A percentile compares a stretch with the other conserved stretches of the same genome.
Conservation (phyloP, 768 basidiomycete species). For the Imleria badia region DNA sequence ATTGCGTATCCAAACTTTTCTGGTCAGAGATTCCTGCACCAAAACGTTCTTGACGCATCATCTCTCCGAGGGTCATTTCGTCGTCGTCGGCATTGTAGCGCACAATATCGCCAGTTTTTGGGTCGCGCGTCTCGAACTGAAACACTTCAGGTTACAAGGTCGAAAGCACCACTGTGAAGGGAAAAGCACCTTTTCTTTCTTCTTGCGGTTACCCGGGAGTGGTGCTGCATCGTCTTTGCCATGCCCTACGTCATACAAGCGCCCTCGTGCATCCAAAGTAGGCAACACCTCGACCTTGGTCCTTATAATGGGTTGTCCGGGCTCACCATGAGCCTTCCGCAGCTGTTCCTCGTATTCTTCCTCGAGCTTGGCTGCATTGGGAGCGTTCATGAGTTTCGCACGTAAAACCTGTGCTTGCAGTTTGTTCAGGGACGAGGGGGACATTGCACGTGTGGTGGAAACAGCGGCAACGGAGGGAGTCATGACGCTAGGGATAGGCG, state of each 20-base stretch:
- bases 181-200: constrained; percentile 63
- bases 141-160: not conserved
- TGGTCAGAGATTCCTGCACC: constrained; percentile 87
- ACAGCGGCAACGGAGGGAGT: constrained; percentile 53
- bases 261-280: constrained; percentile 80
- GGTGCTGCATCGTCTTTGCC: constrained; percentile 57
- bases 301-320: constrained; percentile 40
- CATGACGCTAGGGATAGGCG: constrained; percentile 90
- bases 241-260: constrained; percentile 87
- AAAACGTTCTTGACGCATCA: constrained; percentile 91
- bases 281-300: constrained; percentile 83
- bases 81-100: constrained; percentile 93
- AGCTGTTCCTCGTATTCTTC: constrained; percentile 79
- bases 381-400: constrained; percentile 82
- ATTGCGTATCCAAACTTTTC: constrained; percentile 87
- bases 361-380: constrained; percentile 77
- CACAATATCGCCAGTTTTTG: constrained; percentile 85
- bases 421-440: constrained; percentile 82
- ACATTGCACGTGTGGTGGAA: constrained; percentile 48
- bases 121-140: constrained; percentile 86
- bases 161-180: not conserved
- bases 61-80: constrained; percentile 78
- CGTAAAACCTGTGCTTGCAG: constrained; percentile 91
- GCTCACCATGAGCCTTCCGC: constrained; percentile 47
- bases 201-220: constrained; percentile 71